These are phyloP conservation scores for Brasenia schreberi DNA, from an alignment of 164 flowering plant species.

Conservation along the genomic window DNA sequence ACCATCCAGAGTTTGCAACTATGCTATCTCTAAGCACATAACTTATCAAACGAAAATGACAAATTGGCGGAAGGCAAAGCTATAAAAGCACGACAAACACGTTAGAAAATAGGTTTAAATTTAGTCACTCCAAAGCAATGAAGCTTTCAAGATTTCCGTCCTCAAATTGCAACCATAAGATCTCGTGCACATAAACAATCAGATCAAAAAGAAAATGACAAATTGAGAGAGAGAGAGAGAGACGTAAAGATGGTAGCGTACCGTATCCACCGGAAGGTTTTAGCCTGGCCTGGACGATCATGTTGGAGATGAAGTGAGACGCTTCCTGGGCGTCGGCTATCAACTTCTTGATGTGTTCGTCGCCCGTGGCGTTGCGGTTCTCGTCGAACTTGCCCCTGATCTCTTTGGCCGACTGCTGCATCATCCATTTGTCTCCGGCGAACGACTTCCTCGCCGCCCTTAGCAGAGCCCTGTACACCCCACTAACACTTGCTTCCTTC, in stretches of 20 bases:
- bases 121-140: no score
- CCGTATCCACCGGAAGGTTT: conserved; percentile 62
- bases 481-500: conserved; percentile 27
- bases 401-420: conserved; percentile 48
- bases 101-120: no score
- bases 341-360: conserved; percentile 38
- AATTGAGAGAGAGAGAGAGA: neutral
- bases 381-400: conserved; percentile 67
- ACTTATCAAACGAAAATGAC: no score
- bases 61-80: no score
- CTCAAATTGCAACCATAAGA: neutral
- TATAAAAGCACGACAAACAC: no score
- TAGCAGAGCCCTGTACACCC: conserved; percentile 58
- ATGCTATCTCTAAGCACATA: no score
- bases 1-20: no score
- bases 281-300: conserved; percentile 83
- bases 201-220: neutral
- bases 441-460: conserved; percentile 72
- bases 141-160: neutral
- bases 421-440: conserved; percentile 64
- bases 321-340: conserved; percentile 78
- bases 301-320: conserved; percentile 61
- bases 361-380: conserved; percentile 49
- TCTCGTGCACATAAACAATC: neutral
- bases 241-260: conserved; percentile 11